Evolutionary conservation across 139 green algal genomes (phyloP), one percentile per base, ranked within the genome.

Genomic region (Bryopsis sp.): DNA sequence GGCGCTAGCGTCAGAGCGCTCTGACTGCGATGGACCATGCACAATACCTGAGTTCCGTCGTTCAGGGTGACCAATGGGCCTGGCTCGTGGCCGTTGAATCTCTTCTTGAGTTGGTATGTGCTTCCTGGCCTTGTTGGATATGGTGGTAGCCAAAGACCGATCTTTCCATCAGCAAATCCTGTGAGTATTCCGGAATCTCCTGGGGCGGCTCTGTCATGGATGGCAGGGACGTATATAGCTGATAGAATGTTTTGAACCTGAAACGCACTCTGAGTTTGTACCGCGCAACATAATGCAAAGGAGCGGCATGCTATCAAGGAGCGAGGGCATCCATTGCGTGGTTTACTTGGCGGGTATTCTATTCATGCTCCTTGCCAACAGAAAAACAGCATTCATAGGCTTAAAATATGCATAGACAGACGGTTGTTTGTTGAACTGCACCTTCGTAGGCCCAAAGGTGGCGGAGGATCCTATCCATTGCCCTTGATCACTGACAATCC

Each of bases 181-280:
- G 81, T 84, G 28, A 87, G 50, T 22, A 87, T 73, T 74, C 74
- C 82, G 0, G 71, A 75, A 72, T 87, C 81, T 0, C 73, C 75
- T 2, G 74, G 76, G n/a, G 76, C 76, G 19, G 59, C 60, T 61
- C 79, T 74, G 22, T 66, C 48, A 70, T 84, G 78, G 64, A 74
- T 62, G 24, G 78, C 78, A 15, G 81, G 81, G 5, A 87, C 68
- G 59, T 77, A 87, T 60, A 64, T 32, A 1, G 78, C 78, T 0
- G 59, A 78, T 28, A 82, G 57, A 33, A 87, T 69, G 54, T 83
- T 84, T 47, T 82, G 63, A 32, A 84, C 77, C 63, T 54, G 2
- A 37, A 66, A 31, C 8, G n/a, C 15, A 34, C n/a, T 63, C n/a
- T 33, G 54, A 35, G 8, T 29, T n/a, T n/a, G n/a, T n/a, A n/a